Base-by-base conservation (phyloP, 2,329 filamentous ascomycete species). In the Gaeumannomyces tritici region DNA sequence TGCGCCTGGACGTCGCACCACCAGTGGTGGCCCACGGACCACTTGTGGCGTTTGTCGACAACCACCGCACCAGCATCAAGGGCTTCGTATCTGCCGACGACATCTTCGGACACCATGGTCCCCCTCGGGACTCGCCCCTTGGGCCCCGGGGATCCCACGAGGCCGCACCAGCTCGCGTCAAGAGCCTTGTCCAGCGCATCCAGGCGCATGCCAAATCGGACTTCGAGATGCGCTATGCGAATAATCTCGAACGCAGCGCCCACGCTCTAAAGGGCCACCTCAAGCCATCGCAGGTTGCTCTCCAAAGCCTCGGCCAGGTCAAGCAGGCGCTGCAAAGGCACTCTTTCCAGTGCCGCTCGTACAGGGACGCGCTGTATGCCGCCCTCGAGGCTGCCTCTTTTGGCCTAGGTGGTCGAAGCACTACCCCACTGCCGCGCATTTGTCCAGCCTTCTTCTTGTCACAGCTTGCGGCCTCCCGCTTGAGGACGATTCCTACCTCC, bases 401-500 rank as follows among this genome's bases (percentile, higher is more conserved):
- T 13, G 42, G 21, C 42, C 3, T 2, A 4, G 13, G 42, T 18
- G 3, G 8, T 24, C 42, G 8, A 6, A 42, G 35, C 35, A 42
- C 35, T 42, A 8, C n/a, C 11, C 21, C 42, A 21, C 42, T 51
- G 11, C 59, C 59, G 18, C 47, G 42, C 28, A 60, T 60, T 4
- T 60, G 59, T 26, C 18, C 26, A 9, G 24, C n/a, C 3, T 55
- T 60, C 28, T 60, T 60, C 27, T 29, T 60, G 27, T 42, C 59
- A 6, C 59, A 60, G 21, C 59, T 60, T 13, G 47, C 59, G 29
- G 47, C 11, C 8, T 60, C 35, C 24, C 47, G 54, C 27, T 60
- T 42, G 59, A 24, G 28, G n/a, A n/a, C 57, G 2, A 67, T 78
- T 0, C 64, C 72, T 0, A 1, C 13, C 0, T 62, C 31, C 18